phyloP scores from a whole-genome alignment of 768 basidiomycete genomes.

The Pholiota conissans region DNA sequence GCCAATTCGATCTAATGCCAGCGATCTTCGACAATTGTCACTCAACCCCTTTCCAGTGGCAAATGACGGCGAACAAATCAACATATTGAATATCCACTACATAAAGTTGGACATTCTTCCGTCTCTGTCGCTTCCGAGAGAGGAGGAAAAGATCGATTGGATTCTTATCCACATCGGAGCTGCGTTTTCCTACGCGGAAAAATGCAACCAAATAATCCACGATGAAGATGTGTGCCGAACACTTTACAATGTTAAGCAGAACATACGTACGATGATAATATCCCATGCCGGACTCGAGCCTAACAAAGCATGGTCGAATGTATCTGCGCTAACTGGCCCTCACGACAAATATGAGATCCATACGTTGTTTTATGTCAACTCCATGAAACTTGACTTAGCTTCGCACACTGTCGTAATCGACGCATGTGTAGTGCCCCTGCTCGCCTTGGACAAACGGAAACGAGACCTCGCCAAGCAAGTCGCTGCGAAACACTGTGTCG shows the following conservation, averaged over 20 bases:
- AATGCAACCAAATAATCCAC: neutral
- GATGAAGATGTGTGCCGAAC: neutral
- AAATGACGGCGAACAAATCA: neutral
- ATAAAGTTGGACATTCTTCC: neutral
- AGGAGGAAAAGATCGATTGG: neutral
- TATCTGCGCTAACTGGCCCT: no score
- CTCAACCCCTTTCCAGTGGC: neutral
- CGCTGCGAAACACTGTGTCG: conserved; percentile 4
- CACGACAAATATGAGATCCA: no score
- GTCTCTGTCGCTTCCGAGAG: neutral
- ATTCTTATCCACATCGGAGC: neutral
- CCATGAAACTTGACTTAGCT: neutral
- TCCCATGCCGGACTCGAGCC: no score
- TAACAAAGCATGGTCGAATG: no score
- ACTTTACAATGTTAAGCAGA: neutral
- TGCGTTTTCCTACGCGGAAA: neutral
- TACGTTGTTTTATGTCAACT: neutral
- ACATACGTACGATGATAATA: no score
- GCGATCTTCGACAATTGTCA: neutral
- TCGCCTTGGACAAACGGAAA: conserved; percentile 13
- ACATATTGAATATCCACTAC: neutral
- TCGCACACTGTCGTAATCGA: conserved; percentile 17
- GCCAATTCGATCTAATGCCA: neutral
- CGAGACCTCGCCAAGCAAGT: conserved; percentile 14
- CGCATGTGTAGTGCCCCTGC: conserved; percentile 44